Conservation (phyloP, 805 yeast species). For the Metschnikowia orientalis region DNA sequence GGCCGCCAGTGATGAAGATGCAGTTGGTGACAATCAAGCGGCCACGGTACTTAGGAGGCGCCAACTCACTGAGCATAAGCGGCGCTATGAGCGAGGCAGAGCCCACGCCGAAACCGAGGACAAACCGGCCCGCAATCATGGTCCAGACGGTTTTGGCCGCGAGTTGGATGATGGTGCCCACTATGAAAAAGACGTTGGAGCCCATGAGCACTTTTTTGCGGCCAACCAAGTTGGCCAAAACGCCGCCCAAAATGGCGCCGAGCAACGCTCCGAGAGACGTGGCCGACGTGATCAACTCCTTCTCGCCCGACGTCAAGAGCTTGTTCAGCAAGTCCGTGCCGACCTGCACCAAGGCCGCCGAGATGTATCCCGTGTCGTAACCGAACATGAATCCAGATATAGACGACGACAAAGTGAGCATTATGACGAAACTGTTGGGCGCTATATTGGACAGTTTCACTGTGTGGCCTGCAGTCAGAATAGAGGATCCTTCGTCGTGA, state of each 20-base stretch:
- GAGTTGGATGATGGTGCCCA: conserved; percentile 84
- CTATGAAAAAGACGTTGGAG: conserved; percentile 74
- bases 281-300: conserved; percentile 89
- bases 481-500: conserved; percentile 7
- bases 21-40: conserved; percentile 85
- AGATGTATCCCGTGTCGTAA: conserved; percentile 95
- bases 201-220: conserved; percentile 80
- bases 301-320: conserved; percentile 65
- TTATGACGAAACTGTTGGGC: conserved; percentile 53
- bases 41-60: conserved; percentile 90
- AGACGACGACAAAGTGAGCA: conserved; percentile 72
- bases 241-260: conserved; percentile 75
- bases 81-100: conserved; percentile 94
- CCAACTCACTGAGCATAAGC: conserved; percentile 83
- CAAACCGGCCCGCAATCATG: conserved; percentile 86
- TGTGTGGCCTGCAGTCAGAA: conserved; percentile 7
- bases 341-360: conserved; percentile 84
- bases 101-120: conserved; percentile 97
- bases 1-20: conserved; percentile 91
- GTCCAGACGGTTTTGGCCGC: conserved; percentile 80
- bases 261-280: conserved; percentile 91
- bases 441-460: conserved; percentile 8
- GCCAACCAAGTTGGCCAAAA: conserved; percentile 77
- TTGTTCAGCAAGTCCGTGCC: conserved; percentile 61
- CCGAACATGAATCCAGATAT: conserved; percentile 97